Evolutionary conservation across 495 filamentous ascomycete species (phyloP), one percentile per base, ranked within the genome.

Genomic region (Wilcoxina mikolae): DNA sequence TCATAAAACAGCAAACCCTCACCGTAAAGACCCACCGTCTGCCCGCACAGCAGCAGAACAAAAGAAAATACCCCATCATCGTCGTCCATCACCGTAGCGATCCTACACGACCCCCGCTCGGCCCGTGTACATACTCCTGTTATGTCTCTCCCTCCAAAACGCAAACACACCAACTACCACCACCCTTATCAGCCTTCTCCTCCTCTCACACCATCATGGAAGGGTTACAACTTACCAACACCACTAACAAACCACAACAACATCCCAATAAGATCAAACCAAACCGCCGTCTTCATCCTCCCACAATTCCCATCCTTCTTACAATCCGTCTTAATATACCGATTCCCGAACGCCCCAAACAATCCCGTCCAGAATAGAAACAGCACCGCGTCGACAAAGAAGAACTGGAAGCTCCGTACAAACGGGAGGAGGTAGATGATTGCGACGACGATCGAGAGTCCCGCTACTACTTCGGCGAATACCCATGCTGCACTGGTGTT

Each of bases 261-360:
- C 74, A 82, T 71, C 53, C 78, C 78, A 22, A 77, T 58, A 56
- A 84, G 59, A 70, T 83, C 80, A 41, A 84, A 64, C 80, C 81
- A 85, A 35, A 79, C 76, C 17, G 79, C 81, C 57, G 75, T 71
- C 57, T 80, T 77, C 82, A 84, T 85, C 38, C 76, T 72, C 53
- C 60, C 64, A 46, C 79, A 72, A 5, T 58, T 59, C 12, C 59
- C 52, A 56, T 72, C 64, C 39, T 69, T 69, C 41, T 72, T 68
- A 26, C 74, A 60, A 61, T 80, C 63, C 39, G 71, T 71, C 23
- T 70, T 64, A 52, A 81, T 72, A 70, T 77, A 85, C 67, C 79
- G 70, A 59, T 73, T 74, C 28, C 74, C 82, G 60, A 84, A 84
- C 53, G 80, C 69, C 0, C 80, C 81, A 66, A 85, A 83, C 45